Conservation (phyloP, 2,329 filamentous ascomycete genomes). For the Verticillium zaregamsianum region DNA sequence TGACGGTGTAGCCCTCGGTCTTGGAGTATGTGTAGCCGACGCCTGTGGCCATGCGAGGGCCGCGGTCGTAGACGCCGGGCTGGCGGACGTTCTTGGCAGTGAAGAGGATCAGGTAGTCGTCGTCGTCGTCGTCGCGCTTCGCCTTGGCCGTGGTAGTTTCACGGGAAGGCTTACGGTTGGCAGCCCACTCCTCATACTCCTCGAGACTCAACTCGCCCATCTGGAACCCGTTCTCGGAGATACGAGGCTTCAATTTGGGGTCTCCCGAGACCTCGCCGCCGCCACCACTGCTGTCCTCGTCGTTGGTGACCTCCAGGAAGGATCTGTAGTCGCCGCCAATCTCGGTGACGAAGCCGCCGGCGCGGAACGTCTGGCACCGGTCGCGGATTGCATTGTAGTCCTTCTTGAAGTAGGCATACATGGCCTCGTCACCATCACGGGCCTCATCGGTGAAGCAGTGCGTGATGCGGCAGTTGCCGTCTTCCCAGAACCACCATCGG, state of each 20-base stretch:
- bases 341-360: background rate
- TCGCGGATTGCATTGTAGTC: background rate
- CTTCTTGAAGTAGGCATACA: background rate
- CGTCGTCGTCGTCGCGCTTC: background rate
- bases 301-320: background rate
- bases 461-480: slow-evolving; percentile 1
- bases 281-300: background rate
- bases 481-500: slow-evolving; percentile 1
- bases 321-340: background rate
- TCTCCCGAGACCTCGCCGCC: background rate
- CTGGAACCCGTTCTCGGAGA: background rate
- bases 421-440: background rate
- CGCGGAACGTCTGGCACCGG: background rate
- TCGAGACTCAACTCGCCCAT: background rate
- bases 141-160: background rate
- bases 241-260: background rate
- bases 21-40: background rate
- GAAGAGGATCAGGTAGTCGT: background rate
- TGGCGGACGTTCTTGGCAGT: background rate
- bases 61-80: background rate
- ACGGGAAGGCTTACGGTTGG: background rate
- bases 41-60: background rate
- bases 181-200: background rate
- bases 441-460: background rate
- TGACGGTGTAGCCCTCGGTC: background rate